Evolutionary conservation across 768 basidiomycete species (phyloP).

Genomic region (Boletus sp.): DNA sequence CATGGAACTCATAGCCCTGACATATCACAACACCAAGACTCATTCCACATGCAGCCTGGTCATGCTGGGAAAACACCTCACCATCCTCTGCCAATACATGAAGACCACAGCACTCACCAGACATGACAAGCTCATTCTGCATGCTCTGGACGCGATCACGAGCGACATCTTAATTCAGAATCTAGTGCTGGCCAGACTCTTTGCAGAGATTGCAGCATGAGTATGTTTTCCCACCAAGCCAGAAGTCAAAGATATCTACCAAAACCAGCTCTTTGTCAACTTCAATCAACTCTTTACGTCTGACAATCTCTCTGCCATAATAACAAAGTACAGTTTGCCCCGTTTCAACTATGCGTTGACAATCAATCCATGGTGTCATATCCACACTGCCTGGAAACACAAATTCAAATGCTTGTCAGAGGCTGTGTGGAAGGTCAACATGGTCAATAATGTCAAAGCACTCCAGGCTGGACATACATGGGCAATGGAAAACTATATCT

Average conservation of each 20-base stretch:
- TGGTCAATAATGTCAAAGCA: neutral
- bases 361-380: neutral
- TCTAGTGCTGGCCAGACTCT: neutral
- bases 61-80: neutral
- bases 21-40: neutral
- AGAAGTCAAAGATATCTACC: neutral
- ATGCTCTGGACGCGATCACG: neutral
- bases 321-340: neutral
- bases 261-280: neutral
- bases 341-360: neutral
- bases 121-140: slow-evolving; percentile 4
- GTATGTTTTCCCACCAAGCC: neutral
- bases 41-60: neutral
- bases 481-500: neutral
- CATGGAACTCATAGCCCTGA: neutral
- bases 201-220: neutral
- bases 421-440: neutral
- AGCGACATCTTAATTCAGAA: neutral
- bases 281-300: neutral
- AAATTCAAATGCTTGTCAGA: neutral
- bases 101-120: neutral
- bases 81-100: neutral
- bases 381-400: slow-evolving; percentile 1
- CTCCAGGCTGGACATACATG: neutral
- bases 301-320: neutral